Evolutionary conservation across 2,329 filamentous ascomycete species (phyloP).

Genomic region (Clonostachys byssicola): DNA sequence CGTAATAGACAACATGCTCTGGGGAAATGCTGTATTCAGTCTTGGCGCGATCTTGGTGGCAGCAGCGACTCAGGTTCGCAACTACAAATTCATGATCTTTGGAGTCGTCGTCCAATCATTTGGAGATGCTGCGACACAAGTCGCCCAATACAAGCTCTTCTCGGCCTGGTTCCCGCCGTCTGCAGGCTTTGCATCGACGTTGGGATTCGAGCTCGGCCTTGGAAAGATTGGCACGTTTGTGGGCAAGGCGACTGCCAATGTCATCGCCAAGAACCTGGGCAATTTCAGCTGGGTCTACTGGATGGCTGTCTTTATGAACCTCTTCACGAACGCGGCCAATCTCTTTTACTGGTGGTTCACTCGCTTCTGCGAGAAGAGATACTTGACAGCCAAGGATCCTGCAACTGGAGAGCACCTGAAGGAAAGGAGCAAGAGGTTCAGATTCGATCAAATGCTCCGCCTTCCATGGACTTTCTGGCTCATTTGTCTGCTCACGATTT

Average conservation of each 20-base stretch:
- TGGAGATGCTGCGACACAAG: constrained; percentile 56
- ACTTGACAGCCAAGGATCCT: constrained; percentile 36
- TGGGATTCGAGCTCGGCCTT: constrained; percentile 53
- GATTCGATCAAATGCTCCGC: constrained; percentile 43
- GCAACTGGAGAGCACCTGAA: constrained; percentile 52
- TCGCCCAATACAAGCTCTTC: constrained; percentile 59
- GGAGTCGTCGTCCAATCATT: constrained; percentile 48
- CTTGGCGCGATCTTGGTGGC: constrained; percentile 53
- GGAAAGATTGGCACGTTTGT: constrained; percentile 57
- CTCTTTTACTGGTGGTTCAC: constrained; percentile 48
- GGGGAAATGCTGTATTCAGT: constrained; percentile 50
- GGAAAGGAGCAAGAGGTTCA: constrained; percentile 50
- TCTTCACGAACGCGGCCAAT: constrained; percentile 54
- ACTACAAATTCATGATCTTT: constrained; percentile 54
- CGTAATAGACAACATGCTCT: constrained; percentile 39
- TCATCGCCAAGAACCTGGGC: constrained; percentile 48
- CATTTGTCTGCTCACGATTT: constrained; percentile 40
- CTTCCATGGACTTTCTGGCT: constrained; percentile 55
- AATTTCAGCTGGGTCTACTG: constrained; percentile 57
- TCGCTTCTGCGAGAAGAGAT: constrained; percentile 37
- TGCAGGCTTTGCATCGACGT: constrained; percentile 53
- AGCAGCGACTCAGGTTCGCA: constrained; percentile 44
- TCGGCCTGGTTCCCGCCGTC: constrained; percentile 57
- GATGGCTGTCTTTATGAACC: constrained; percentile 54
- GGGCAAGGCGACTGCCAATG: constrained; percentile 52